Conservation (phyloP, 2,329 filamentous ascomycete genomes). For the Stemphylium beticola region DNA sequence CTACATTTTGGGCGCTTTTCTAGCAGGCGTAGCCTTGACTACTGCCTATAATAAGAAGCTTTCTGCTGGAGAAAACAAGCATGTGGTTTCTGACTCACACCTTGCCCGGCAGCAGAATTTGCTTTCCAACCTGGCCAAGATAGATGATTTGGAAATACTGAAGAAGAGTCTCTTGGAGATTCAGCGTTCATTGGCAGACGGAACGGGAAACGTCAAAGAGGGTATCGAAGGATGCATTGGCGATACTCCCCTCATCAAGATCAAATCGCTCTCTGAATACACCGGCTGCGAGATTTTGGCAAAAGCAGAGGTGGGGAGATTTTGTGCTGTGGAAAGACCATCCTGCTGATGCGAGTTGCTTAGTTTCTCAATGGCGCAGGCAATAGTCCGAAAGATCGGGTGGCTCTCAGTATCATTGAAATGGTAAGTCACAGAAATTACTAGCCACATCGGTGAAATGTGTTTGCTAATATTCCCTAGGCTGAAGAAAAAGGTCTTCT, state of each 20-base stretch:
- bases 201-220: conserved; percentile 61
- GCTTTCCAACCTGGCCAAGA: conserved; percentile 30
- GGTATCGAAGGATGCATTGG: conserved; percentile 94
- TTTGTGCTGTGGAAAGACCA: background rate
- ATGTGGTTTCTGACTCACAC: conserved; percentile 22
- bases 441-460: background rate
- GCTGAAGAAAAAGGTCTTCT: conserved; percentile 81
- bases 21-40: conserved; percentile 77
- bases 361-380: conserved; percentile 92
- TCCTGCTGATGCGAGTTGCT: conserved; percentile 3
- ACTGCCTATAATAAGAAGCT: conserved; percentile 23
- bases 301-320: conserved; percentile 74
- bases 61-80: conserved; percentile 26
- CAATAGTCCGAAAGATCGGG: conserved; percentile 91
- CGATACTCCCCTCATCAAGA: conserved; percentile 86
- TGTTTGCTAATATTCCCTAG: conserved; percentile 41
- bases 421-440: conserved; percentile 49
- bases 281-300: conserved; percentile 90
- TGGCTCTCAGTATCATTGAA: conserved; percentile 87
- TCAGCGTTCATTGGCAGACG: conserved; percentile 18
- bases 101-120: conserved; percentile 29
- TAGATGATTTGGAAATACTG: conserved; percentile 30
- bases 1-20: conserved; percentile 74
- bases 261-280: conserved; percentile 82
- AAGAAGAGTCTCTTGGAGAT: conserved; percentile 34